Evolutionary conservation across 1,139 yeast genomes (phyloP), one percentile per base, ranked within the genome.

Genomic region (Debaryomyces sp.): DNA sequence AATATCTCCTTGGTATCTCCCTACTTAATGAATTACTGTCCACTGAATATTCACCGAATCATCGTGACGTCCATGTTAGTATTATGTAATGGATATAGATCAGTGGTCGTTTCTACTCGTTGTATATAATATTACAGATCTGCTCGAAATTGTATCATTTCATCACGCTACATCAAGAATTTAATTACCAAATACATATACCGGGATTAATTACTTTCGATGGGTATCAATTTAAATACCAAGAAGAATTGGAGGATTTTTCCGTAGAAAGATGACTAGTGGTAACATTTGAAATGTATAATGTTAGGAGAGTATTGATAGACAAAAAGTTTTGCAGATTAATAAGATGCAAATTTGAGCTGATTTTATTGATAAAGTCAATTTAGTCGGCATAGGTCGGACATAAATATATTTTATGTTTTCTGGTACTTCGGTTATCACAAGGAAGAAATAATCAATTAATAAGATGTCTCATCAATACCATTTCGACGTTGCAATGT

Each of bases 401-500:
- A 23, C 22, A 35, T 21, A 33, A 17, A 22, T 34, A 34, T 5
- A 34, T 15, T 32, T n/a, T 15, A 34, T 15, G 13, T 21, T 32
- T 32, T 15, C 21, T 17, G 10, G 35, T 32, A 32, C 15, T 15
- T 18, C 35, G 12, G n/a, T 32, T 17, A 6, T 18, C 12, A 30
- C 6, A 17, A 9, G 12, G 21, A 13, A 15, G 12, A 32, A 32
- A 17, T 8, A 17, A 32, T 4, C 10, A 17, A 32, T 32, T 8
- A 27, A 12, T 10, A 41, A 34, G 13, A 46, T 46, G 49, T 42
- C 51, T 46, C 81, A 82, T 66, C 80, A 84, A 59, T 89, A 87
- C 67, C 88, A 86, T 59, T 89, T 81, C 65, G 80, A 88, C 54
- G 96, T 89, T 48, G 70, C 84, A 44, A 89, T 90, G 96, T 61